A percentile compares a stretch with the other conserved stretches of the same genome.
phyloP scores from a whole-genome alignment of 179 eudicot species.

The Amaranthus tricolor region DNA sequence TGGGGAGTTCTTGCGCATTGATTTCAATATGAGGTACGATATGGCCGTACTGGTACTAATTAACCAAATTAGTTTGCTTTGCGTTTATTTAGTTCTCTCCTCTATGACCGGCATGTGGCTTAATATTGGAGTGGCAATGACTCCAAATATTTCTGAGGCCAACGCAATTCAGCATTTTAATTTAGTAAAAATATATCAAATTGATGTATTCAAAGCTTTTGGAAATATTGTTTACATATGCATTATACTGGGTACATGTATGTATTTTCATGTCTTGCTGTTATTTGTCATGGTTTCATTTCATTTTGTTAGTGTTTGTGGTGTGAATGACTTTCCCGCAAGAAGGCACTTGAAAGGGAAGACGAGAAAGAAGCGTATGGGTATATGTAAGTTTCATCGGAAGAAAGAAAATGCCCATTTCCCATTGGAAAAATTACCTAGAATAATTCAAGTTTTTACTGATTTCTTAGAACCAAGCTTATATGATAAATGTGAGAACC shows the following conservation, averaged over 20 bases:
- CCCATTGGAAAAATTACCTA: no score
- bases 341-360: no score
- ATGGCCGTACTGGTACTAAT: not conserved
- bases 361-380: no score
- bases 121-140: not conserved
- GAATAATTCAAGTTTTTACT: no score
- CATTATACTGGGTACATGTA: not conserved
- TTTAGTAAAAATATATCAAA: not conserved
- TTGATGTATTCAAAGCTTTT: not conserved
- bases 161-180: not conserved
- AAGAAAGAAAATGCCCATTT: no score
- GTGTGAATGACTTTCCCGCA: not conserved
- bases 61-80: conserved; percentile 5
- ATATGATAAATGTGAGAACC: no score
- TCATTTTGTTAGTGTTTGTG: not conserved
- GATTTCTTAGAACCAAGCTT: no score
- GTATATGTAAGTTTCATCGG: no score
- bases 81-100: not conserved
- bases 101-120: not conserved
- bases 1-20: conserved; percentile 84
- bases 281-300: not conserved
- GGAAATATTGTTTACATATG: not conserved
- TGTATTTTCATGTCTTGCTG: not conserved
- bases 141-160: not conserved
- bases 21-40: conserved; percentile 75